Conservation (phyloP, 1,284 basidiomycete genomes). For the Mycosarcoma mackinlayi region DNA sequence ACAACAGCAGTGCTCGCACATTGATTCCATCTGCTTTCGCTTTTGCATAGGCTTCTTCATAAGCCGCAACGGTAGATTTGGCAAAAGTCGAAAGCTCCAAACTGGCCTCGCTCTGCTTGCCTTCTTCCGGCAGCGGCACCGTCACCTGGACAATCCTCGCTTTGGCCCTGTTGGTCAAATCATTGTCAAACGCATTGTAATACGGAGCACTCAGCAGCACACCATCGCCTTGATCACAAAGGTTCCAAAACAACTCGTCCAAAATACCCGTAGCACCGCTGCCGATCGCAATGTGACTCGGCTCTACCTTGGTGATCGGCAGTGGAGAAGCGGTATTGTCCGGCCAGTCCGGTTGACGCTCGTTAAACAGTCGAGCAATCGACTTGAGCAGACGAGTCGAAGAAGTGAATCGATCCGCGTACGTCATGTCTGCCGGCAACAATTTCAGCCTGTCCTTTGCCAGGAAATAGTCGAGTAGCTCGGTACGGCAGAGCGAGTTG, state of each 20-base stretch:
- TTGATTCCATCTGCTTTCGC: constrained; percentile 33
- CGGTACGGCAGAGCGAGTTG: constrained; percentile 49
- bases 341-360: constrained; percentile 31
- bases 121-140: constrained; percentile 16
- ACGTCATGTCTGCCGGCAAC: constrained; percentile 50
- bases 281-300: constrained; percentile 53
- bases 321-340: constrained; percentile 25
- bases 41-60: constrained; percentile 36
- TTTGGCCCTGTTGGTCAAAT: constrained; percentile 38
- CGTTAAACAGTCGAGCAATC: constrained; percentile 43
- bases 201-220: constrained; percentile 54
- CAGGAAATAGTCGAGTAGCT: constrained; percentile 47
- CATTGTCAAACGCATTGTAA: constrained; percentile 57
- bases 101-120: not conserved
- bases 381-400: constrained; percentile 39
- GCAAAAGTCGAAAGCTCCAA: constrained; percentile 19
- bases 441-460: constrained; percentile 38
- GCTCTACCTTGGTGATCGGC: constrained; percentile 34
- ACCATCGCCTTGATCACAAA: constrained; percentile 53
- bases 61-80: constrained; percentile 26
- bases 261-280: constrained; percentile 54
- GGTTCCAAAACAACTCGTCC: constrained; percentile 50
- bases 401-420: constrained; percentile 47
- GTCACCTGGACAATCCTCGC: constrained; percentile 39
- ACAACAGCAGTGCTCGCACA: constrained; percentile 42